phyloP scores from a whole-genome alignment of 306 rosid species.

The Arachis stenosperma region DNA sequence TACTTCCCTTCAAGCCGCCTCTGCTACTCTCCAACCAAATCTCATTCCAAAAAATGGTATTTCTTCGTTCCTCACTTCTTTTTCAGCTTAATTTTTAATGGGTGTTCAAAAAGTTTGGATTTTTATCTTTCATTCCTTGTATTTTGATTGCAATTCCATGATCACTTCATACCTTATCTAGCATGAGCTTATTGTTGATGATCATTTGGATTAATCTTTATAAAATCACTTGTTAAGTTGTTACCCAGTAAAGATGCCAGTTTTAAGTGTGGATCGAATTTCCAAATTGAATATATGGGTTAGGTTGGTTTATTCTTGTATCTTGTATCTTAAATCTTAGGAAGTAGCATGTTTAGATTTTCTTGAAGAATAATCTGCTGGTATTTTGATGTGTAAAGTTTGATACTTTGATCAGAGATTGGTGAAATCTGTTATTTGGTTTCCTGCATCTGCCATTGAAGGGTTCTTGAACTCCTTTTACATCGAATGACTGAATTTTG shows the following conservation, averaged over 20 bases:
- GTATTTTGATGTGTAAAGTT: slow-evolving; percentile 9
- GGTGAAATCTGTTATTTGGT: slow-evolving; percentile 28
- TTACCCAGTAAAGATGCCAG: background rate
- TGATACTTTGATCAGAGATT: slow-evolving; percentile 32
- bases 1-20: slow-evolving; percentile 41
- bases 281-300: slow-evolving; percentile 22
- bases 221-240: background rate
- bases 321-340: slow-evolving; percentile 23
- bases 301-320: slow-evolving; percentile 31
- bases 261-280: slow-evolving; percentile 1
- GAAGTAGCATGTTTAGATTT: slow-evolving; percentile 31
- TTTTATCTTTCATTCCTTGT: slow-evolving; percentile 16
- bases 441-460: background rate
- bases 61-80: background rate
- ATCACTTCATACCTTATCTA: slow-evolving; percentile 7
- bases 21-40: slow-evolving; percentile 40
- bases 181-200: slow-evolving; percentile 15
- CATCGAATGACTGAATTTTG: slow-evolving; percentile 34
- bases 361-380: slow-evolving; percentile 6
- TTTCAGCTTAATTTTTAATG: slow-evolving; percentile 10
- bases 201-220: slow-evolving; percentile 23
- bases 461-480: slow-evolving; percentile 39
- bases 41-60: slow-evolving; percentile 56
- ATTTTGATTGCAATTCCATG: slow-evolving; percentile 33
- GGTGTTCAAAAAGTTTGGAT: slow-evolving; percentile 13